Conservation (phyloP, 257 asterid species). For the Marsdenia floribunda region DNA sequence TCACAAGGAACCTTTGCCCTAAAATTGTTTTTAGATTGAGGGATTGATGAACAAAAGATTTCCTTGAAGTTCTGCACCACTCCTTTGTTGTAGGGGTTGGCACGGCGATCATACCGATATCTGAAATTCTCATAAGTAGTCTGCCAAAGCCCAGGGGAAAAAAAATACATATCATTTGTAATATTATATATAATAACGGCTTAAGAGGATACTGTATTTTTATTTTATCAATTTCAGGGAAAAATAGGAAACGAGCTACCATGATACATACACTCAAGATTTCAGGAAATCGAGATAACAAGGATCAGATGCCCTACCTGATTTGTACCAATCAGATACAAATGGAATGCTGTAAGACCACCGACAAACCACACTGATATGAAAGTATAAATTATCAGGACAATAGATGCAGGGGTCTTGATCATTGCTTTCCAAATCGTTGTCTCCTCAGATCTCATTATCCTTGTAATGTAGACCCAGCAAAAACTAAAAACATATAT, state of each 20-base stretch:
- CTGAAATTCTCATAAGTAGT: constrained; percentile 94
- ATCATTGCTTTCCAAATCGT: constrained; percentile 90
- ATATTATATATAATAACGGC: background rate
- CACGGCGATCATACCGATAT: constrained; percentile 82
- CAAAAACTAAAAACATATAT: constrained; percentile 86
- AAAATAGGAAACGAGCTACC: background rate
- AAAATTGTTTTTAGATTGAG: constrained; percentile 79
- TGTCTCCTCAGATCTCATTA: constrained; percentile 54
- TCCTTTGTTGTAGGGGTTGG: constrained; percentile 90
- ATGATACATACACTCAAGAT: background rate
- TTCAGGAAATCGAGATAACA: background rate
- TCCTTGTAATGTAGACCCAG: constrained; percentile 83
- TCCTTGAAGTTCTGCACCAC: constrained; percentile 68
- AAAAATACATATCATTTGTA: background rate
- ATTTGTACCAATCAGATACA: constrained; percentile 84
- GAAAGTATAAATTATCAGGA: constrained; percentile 78
- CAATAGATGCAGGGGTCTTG: constrained; percentile 91
- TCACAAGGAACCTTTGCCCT: constrained; percentile 69
- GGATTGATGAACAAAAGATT: constrained; percentile 57
- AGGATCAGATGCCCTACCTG: constrained; percentile 48
- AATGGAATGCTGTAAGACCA: constrained; percentile 89
- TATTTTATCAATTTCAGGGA: background rate
- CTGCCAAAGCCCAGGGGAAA: constrained; percentile 40
- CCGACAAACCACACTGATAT: constrained; percentile 97
- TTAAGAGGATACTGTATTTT: background rate